These are phyloP conservation scores for Exophiala phaeomuriformis DNA, from an alignment of 2,329 filamentous ascomycete genomes.

Conservation along the genomic window DNA sequence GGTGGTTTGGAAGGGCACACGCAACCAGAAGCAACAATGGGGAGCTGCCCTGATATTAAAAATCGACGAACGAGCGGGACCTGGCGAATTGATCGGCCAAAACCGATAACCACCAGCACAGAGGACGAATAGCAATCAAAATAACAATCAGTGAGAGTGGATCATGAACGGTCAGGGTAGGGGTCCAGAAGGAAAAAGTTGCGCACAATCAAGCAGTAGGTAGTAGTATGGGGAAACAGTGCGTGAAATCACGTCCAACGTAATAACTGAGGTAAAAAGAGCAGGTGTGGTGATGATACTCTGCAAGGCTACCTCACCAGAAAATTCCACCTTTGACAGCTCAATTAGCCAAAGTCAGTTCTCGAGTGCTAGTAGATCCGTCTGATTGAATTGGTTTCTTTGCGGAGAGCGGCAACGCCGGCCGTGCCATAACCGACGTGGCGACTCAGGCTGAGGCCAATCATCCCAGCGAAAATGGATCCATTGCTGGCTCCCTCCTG, in stretches of 20 bases:
- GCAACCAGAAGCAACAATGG: not conserved
- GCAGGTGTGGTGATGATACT: not conserved
- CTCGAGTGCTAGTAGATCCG: not conserved
- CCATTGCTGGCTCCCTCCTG: not conserved
- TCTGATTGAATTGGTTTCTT: not conserved
- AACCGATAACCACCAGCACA: not conserved
- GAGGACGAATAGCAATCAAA: not conserved
- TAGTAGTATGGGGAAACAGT: not conserved
- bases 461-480: not conserved
- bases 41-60: not conserved
- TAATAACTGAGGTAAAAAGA: not conserved
- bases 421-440: not conserved
- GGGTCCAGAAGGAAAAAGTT: not conserved
- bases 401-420: not conserved
- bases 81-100: not conserved
- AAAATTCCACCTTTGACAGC: not conserved
- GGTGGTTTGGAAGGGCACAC: not conserved
- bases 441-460: not conserved
- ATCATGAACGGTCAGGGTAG: not conserved
- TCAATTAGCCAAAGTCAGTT: not conserved
- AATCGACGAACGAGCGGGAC: not conserved
- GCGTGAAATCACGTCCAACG: not conserved
- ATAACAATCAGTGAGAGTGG: not conserved
- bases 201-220: not conserved
- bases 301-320: constrained; percentile 12